Evolutionary conservation across 2,329 filamentous ascomycete genomes (phyloP), one percentile per base, ranked within the genome.

Genomic region (Onygenales sp.): DNA sequence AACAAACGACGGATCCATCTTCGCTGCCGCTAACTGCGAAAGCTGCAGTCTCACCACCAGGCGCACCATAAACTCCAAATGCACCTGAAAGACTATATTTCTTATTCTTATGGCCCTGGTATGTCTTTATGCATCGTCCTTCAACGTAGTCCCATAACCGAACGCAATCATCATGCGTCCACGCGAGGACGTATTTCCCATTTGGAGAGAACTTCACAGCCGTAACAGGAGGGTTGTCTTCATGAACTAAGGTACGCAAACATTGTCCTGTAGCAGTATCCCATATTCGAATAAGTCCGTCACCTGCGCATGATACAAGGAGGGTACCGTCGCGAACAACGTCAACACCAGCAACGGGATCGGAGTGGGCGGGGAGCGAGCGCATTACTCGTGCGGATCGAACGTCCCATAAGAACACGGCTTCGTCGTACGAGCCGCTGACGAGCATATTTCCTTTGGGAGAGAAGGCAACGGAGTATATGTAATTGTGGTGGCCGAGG

Each of bases 381-480:
- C 90, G 82, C 90, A 98, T 95, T 36, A 93, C 77, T 21, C 86
- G 78, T 0, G 89, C 91, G 0, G 89, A 89, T 11, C 93, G 81
- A 11, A 97, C 88, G 69, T 98, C 93, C 93, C 93, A 98, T 5
- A 98, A 72, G 59, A 95, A 96, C 0, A 98, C 89, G 4, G 93
- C 93, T 74, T 98, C 93, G 61, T 98, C 93, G 71, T 96, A 97
- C 59, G 88, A 94, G 10, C 93, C 93, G 60, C 88, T 94, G 13
- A 91, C 93, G 36, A 98, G 80, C 66, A 97, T 95, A 66, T 98
- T 98, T 27, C 93, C 93, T 69, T 96, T 97, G 1, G 93, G 93
- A n/a, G 89, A 92, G 69, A 97, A 97, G 5, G 91, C 90, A 36
- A 98, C 77, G 50, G 86, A 89, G 71, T 95, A 95, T 35, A 98